Evolutionary conservation across 2,329 filamentous ascomycete genomes (phyloP).

Genomic region (Bipolaris sorokiniana): DNA sequence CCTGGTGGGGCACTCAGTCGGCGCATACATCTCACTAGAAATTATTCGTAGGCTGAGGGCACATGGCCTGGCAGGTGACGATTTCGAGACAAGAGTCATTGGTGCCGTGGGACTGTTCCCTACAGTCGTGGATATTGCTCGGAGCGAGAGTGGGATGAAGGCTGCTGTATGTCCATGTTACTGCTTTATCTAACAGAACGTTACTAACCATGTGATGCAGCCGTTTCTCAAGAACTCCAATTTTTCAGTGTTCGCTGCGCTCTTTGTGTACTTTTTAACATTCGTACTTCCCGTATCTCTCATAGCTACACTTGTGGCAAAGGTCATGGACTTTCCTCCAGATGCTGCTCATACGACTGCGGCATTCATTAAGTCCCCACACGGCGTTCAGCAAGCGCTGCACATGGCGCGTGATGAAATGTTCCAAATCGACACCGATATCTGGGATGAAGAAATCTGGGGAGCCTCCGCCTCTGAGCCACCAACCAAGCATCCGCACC

Average conservation of each 20-base stretch:
- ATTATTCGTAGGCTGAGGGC: conserved; percentile 45
- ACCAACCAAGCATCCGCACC: conserved; percentile 31
- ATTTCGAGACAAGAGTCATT: conserved; percentile 34
- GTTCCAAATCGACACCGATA: conserved; percentile 60
- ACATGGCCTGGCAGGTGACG: conserved; percentile 26
- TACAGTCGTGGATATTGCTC: conserved; percentile 55
- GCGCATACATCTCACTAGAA: conserved; percentile 55
- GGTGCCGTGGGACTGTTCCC: conserved; percentile 54
- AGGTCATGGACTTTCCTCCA: conserved; percentile 52
- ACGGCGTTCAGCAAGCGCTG: conserved; percentile 62
- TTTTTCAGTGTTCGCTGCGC: conserved; percentile 33
- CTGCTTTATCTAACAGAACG: neutral
- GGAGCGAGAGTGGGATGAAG: conserved; percentile 52
- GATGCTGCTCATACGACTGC: conserved; percentile 57
- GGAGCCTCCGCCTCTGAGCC: conserved; percentile 50
- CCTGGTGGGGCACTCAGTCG: conserved; percentile 56
- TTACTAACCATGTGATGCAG: conserved; percentile 20
- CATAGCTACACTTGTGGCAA: conserved; percentile 51
- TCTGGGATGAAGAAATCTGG: conserved; percentile 67
- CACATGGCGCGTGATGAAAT: conserved; percentile 66
- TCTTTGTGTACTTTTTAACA: conserved; percentile 53
- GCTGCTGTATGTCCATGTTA: conserved; percentile 43
- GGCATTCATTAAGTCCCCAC: conserved; percentile 56
- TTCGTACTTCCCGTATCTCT: conserved; percentile 50
- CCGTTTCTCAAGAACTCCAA: conserved; percentile 36